Conservation (phyloP, 768 basidiomycete species). For the Russula brevipes region DNA sequence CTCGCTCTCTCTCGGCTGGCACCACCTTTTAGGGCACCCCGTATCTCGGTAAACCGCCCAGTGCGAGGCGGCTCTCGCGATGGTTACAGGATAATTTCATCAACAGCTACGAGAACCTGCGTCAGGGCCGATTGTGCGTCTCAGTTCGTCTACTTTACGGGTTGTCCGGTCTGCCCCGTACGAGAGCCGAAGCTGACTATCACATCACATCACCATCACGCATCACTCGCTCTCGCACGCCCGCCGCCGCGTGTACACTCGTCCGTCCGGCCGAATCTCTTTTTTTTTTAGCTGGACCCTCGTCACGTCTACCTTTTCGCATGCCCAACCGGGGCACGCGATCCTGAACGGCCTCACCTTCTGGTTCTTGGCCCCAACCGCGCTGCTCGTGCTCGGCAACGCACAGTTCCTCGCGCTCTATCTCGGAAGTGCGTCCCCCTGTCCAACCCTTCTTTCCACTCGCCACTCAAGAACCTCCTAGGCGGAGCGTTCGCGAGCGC, state of each 20-base stretch:
- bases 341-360: slow-evolving; percentile 75
- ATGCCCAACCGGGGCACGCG: slow-evolving; percentile 53
- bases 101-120: slow-evolving; percentile 54
- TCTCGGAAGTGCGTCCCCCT: slow-evolving; percentile 48
- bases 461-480: slow-evolving; percentile 27
- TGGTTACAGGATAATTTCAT: slow-evolving; percentile 65
- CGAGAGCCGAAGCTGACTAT: neutral
- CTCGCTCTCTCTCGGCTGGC: no score
- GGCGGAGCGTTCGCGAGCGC: slow-evolving; percentile 58
- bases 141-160: neutral
- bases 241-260: neutral
- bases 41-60: slow-evolving; percentile 22
- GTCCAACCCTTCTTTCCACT: neutral
- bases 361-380: slow-evolving; percentile 67
- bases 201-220: no score
- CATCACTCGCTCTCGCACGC: no score
- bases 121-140: slow-evolving; percentile 59
- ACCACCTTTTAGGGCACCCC: neutral
- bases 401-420: slow-evolving; percentile 67
- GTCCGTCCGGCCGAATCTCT: neutral
- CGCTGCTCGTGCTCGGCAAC: slow-evolving; percentile 60
- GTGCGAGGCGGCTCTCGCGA: slow-evolving; percentile 36
- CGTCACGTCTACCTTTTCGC: slow-evolving; percentile 67
- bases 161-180: no score
- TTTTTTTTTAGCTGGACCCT: slow-evolving; percentile 60